phyloP scores from a whole-genome alignment of 73 alveolate species.

The Effrenium voratum region DNA sequence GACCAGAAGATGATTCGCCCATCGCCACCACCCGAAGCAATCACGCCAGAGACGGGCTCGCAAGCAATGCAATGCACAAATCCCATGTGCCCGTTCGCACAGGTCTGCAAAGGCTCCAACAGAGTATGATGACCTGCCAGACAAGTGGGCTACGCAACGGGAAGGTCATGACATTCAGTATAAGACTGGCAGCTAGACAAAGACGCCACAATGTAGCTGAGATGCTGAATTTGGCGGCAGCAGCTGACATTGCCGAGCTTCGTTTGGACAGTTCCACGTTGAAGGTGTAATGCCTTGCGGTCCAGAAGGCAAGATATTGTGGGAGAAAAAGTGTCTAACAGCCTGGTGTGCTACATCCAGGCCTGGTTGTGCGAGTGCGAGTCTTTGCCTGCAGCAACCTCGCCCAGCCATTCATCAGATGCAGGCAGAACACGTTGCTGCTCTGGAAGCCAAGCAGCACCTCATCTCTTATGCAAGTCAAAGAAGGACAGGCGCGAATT shows the following conservation, averaged over 20 bases:
- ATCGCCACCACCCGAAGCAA: slow-evolving; percentile 83
- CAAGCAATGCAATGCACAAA: slow-evolving; percentile 59
- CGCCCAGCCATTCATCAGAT: slow-evolving; percentile 65
- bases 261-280: slow-evolving; percentile 42
- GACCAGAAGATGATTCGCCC: slow-evolving; percentile 81
- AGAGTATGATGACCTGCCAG: slow-evolving; percentile 51
- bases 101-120: slow-evolving; percentile 66
- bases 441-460: slow-evolving; percentile 76
- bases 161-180: neutral
- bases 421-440: slow-evolving; percentile 67
- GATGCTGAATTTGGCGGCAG: slow-evolving; percentile 1
- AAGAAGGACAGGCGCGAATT: neutral
- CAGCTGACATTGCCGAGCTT: neutral
- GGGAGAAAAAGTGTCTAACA: neutral
- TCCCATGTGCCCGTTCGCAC: slow-evolving; percentile 82
- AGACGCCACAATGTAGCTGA: neutral
- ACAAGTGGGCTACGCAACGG: neutral
- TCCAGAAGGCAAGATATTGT: neutral
- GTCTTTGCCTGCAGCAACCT: slow-evolving; percentile 81
- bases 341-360: neutral
- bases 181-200: neutral
- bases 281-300: slow-evolving; percentile 77
- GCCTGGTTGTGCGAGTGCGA: slow-evolving; percentile 87
- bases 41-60: slow-evolving; percentile 6
- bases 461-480: neutral